phyloP scores from a whole-genome alignment of 768 basidiomycete species.

The Galerina sulciceps region DNA sequence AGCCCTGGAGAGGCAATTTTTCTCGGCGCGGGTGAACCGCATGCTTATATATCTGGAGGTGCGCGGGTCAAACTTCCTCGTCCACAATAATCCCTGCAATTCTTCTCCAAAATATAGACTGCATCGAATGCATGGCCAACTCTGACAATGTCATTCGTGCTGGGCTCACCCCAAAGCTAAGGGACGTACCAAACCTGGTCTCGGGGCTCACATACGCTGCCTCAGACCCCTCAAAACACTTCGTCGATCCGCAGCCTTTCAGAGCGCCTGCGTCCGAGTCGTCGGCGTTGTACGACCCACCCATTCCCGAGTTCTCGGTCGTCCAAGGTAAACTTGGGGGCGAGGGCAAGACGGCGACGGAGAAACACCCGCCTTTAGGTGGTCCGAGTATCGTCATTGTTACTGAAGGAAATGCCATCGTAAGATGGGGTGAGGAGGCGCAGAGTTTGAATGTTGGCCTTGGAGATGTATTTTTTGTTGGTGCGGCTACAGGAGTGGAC shows the following conservation, averaged over 20 bases:
- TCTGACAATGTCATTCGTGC: constrained; percentile 99
- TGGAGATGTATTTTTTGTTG: constrained; percentile 86
- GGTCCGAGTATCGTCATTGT: constrained; percentile 89
- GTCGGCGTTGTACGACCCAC: constrained; percentile 80
- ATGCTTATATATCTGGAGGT: constrained; percentile 96
- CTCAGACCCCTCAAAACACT: constrained; percentile 68
- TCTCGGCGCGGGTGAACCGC: constrained; percentile 94
- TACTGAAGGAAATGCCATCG: constrained; percentile 65
- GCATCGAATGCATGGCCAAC: constrained; percentile 99
- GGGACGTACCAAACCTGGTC: constrained; percentile 91
- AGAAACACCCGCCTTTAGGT: constrained; percentile 59
- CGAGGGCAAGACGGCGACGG: constrained; percentile 45
- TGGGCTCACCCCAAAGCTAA: constrained; percentile 94
- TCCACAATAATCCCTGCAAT: not conserved
- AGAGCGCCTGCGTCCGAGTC: constrained; percentile 8
- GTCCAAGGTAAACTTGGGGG: constrained; percentile 56
- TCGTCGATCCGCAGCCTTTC: constrained; percentile 65
- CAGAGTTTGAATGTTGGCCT: constrained; percentile 44
- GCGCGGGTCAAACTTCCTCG: constrained; percentile 21
- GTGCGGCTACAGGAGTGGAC: constrained; percentile 63
- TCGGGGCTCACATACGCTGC: constrained; percentile 85
- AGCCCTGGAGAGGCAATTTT: constrained; percentile 90
- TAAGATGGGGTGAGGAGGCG: constrained; percentile 50
- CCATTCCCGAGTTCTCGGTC: constrained; percentile 93
- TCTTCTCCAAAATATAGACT: constrained; percentile 56